phyloP scores from a whole-genome alignment of 805 yeast genomes.

The Starmerella powellii region DNA sequence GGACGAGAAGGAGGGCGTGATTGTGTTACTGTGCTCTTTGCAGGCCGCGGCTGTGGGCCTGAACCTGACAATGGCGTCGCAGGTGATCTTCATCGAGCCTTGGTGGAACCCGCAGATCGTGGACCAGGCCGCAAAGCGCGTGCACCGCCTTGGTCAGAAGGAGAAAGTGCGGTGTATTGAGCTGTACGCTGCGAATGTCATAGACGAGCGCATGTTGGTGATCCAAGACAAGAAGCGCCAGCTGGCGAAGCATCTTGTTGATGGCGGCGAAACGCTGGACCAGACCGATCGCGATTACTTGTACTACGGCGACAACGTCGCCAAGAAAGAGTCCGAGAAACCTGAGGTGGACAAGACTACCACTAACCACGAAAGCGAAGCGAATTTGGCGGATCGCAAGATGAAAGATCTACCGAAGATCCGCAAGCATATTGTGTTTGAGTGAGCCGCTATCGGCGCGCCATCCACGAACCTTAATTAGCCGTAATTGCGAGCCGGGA shows the following conservation, averaged over 20 bases:
- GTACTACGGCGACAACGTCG: constrained; percentile 11
- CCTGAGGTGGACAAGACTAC: not conserved
- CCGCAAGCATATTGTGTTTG: not conserved
- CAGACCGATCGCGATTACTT: constrained; percentile 55
- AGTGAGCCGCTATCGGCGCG: too few species aligned
- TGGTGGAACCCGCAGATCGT: constrained; percentile 45
- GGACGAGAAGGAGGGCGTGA: constrained; percentile 21
- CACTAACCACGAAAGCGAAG: not conserved
- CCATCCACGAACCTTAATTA: too few species aligned
- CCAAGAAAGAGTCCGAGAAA: not conserved
- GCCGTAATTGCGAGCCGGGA: too few species aligned
- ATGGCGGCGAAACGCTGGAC: constrained; percentile 16
- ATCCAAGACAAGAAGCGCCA: constrained; percentile 31
- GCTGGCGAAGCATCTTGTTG: constrained; percentile 27
- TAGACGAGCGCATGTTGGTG: constrained; percentile 33
- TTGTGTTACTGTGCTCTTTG: constrained; percentile 34
- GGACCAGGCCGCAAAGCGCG: constrained; percentile 43
- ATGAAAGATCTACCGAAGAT: constrained; percentile 1
- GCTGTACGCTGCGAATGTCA: constrained; percentile 30
- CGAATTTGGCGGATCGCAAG: not conserved
- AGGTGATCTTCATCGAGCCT: constrained; percentile 35
- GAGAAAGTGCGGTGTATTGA: constrained; percentile 36
- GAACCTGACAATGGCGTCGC: constrained; percentile 34
- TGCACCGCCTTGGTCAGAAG: constrained; percentile 39
- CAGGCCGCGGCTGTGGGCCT: constrained; percentile 38